phyloP scores from a whole-genome alignment of 345 rosid genomes.

The Citrus medica region DNA sequence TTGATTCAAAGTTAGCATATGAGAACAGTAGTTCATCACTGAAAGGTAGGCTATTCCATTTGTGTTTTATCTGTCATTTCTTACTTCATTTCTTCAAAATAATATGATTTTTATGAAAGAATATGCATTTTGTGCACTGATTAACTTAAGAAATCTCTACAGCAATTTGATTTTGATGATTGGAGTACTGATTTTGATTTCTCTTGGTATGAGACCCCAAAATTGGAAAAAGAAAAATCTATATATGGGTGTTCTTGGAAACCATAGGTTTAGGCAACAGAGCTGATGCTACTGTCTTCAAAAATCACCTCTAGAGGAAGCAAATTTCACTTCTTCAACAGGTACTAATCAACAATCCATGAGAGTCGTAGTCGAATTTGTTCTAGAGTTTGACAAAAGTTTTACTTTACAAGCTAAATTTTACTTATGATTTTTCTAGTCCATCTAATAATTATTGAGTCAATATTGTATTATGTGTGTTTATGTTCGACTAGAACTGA shows the following conservation, averaged over 20 bases:
- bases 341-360: too few species aligned
- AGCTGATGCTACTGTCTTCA: constrained; percentile 42
- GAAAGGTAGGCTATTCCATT: constrained; percentile 55
- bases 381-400: too few species aligned
- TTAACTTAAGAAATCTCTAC: constrained; percentile 60
- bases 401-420: too few species aligned
- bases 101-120: constrained; percentile 12
- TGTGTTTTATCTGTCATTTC: neutral
- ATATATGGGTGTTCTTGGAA: constrained; percentile 57
- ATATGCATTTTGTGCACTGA: constrained; percentile 79
- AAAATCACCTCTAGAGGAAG: constrained; percentile 30
- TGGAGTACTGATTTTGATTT: constrained; percentile 82
- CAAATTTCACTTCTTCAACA: neutral
- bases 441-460: too few species aligned
- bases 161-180: constrained; percentile 81
- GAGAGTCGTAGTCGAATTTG: too few species aligned
- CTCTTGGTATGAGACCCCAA: constrained; percentile 71
- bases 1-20: constrained; percentile 77
- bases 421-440: too few species aligned
- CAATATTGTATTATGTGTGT: too few species aligned
- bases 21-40: constrained; percentile 64
- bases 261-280: constrained; percentile 76
- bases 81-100: neutral
- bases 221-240: neutral
- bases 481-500: too few species aligned